Conservation (phyloP, 1,284 basidiomycete genomes). For the Schizophyllum amplum region DNA sequence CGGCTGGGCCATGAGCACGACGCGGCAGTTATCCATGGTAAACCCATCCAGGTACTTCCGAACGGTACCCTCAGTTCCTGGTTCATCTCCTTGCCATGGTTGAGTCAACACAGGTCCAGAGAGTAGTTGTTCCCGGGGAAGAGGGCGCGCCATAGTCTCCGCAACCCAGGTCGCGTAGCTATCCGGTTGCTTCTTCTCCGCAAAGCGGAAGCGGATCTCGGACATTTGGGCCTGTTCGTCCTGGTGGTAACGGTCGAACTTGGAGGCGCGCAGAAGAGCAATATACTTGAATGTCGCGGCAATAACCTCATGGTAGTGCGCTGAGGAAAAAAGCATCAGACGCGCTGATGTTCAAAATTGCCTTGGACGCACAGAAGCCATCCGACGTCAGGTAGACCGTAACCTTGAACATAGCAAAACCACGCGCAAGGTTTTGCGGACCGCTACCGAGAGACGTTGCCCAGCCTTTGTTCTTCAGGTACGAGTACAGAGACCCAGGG, state of each 20-base stretch:
- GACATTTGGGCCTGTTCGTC: conserved; percentile 74
- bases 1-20: conserved; percentile 70
- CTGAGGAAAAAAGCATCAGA: conserved; percentile 28
- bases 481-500: conserved; percentile 86
- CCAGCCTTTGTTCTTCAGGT: conserved; percentile 92
- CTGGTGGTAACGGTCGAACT: conserved; percentile 71
- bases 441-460: conserved; percentile 75
- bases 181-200: conserved; percentile 79
- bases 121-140: conserved; percentile 75
- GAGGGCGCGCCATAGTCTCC: conserved; percentile 72
- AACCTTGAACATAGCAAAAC: conserved; percentile 88
- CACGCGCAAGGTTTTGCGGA: conserved; percentile 65
- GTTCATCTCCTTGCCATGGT: conserved; percentile 60
- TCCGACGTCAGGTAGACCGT: conserved; percentile 78
- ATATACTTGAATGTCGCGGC: conserved; percentile 84
- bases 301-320: conserved; percentile 72
- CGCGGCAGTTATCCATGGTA: conserved; percentile 56
- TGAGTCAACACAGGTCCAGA: conserved; percentile 69
- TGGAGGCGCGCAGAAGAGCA: conserved; percentile 65
- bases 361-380: conserved; percentile 65
- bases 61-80: conserved; percentile 42
- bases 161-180: conserved; percentile 77
- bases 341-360: conserved; percentile 3
- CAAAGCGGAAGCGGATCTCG: conserved; percentile 79
- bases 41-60: conserved; percentile 58